Base-by-base conservation (phyloP, 2,329 filamentous ascomycete species). In the Colletotrichum sp. region DNA sequence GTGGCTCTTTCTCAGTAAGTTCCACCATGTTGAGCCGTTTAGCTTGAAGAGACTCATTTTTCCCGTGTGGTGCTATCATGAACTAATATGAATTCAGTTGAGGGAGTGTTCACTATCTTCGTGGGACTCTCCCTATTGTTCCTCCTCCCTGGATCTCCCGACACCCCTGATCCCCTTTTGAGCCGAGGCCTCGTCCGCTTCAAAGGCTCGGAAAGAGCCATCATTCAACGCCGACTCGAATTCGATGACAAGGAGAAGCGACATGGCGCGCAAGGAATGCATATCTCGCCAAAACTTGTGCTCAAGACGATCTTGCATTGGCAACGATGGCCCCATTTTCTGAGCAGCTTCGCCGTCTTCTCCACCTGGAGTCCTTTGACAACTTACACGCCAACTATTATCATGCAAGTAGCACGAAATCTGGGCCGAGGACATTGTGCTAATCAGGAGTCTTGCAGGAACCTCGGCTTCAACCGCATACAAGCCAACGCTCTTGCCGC, bases 281-380 rank as follows among this genome's bases (percentile, higher is more conserved):
- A 80, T 8, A 88, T 88, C 59, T 82, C 85, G 1, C 80, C 83
- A 34, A 78, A 77, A 0, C 71, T 87, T 3, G 85, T 89, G 0
- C 86, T 85, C 81, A 83, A 84, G 62, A 89, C 88, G 0, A 76
- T 90, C 3, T 80, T 81, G 12, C 84, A 89, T 71, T 85, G 87
- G 69, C 83, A 81, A 10, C 84, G 87, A 67, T 90, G 88, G 88
- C 86, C 84, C 5, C 86, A 88, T 63, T 89, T 88, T 70, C 79
- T 89, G 26, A 85, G 86, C 4, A 89, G 88, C 0, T 89, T 88
- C 60, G 85, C 84, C 9, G 88, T 89, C 6, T 90, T 90, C 77
- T 87, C 88, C 2, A 90, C 88, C 0, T 90, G 88, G 88, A 87
- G 86, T 15, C 87, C 89, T 0, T 79, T 90, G 6, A 90, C 86